Conservation (phyloP, 495 filamentous ascomycete species). For the Podospora pseudopauciseta region DNA sequence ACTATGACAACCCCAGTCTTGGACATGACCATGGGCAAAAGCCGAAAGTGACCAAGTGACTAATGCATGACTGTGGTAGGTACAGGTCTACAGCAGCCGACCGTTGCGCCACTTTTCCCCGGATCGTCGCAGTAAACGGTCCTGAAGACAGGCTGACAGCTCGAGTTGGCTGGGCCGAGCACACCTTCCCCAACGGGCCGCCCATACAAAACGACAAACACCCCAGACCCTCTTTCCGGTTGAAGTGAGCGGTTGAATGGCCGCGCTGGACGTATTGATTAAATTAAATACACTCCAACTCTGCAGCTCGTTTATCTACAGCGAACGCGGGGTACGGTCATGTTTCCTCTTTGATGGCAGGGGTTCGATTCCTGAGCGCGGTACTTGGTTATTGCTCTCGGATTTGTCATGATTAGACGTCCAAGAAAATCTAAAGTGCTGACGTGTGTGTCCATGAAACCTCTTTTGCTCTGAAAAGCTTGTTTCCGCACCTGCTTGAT, state of each 20-base stretch:
- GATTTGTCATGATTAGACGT: neutral
- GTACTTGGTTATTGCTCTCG: neutral
- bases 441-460: neutral
- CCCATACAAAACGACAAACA: neutral
- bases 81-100: neutral
- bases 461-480: neutral
- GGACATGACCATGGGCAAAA: neutral
- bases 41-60: neutral
- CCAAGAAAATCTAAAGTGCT: neutral
- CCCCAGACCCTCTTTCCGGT: neutral
- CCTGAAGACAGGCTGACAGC: neutral
- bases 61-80: constrained; percentile 8
- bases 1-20: neutral
- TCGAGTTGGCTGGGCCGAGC: neutral
- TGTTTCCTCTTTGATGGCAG: neutral
- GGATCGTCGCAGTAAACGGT: neutral
- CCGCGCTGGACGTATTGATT: neutral
- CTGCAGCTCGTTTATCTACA: neutral
- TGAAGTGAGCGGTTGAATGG: constrained; percentile 9
- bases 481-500: neutral
- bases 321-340: neutral
- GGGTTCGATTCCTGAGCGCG: neutral
- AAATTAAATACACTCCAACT: constrained; percentile 13
- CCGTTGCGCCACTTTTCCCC: neutral
- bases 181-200: constrained; percentile 4